Conservation (phyloP, 2,329 filamentous ascomycete genomes). For the Fusarium caatingaense region DNA sequence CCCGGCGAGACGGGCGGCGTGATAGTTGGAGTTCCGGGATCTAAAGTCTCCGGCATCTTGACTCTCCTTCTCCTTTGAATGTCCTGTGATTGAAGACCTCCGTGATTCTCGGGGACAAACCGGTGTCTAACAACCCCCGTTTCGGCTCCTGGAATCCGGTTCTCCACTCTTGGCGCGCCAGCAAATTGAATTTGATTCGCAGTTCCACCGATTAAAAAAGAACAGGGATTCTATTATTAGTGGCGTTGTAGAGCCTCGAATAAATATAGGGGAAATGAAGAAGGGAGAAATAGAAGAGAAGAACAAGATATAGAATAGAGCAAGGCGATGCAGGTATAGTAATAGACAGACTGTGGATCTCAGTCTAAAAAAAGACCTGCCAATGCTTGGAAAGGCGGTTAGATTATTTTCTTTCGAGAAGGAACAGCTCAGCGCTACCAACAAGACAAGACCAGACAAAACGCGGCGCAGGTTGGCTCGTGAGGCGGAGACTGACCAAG, state of each 20-base stretch:
- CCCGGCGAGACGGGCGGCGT: conserved; percentile 41
- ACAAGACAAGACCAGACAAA: conserved; percentile 24
- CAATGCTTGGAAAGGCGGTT: conserved; percentile 24
- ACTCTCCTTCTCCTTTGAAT: neutral
- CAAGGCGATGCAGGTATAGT: too few species aligned
- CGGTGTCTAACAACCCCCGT: conserved; percentile 41
- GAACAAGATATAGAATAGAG: neutral
- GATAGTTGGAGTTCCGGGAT: conserved; percentile 40
- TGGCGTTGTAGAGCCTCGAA: conserved; percentile 2
- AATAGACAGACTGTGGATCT: neutral
- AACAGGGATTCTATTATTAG: conserved; percentile 27
- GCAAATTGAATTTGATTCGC: conserved; percentile 18
- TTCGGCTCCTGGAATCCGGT: conserved; percentile 45
- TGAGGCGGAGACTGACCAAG: conserved; percentile 29
- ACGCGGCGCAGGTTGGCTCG: conserved; percentile 32
- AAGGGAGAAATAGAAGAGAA: neutral
- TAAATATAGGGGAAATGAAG: conserved; percentile 14
- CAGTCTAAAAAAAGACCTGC: conserved; percentile 17
- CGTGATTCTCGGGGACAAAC: conserved; percentile 40
- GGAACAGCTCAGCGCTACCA: conserved; percentile 16
- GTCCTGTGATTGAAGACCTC: conserved; percentile 31
- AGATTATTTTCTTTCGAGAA: conserved; percentile 10
- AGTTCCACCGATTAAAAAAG: conserved; percentile 18
- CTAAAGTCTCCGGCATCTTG: conserved; percentile 48
- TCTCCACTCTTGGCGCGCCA: conserved; percentile 42